These are phyloP conservation scores for Populus euphratica DNA, from an alignment of 345 rosid species.

Conservation along the genomic window DNA sequence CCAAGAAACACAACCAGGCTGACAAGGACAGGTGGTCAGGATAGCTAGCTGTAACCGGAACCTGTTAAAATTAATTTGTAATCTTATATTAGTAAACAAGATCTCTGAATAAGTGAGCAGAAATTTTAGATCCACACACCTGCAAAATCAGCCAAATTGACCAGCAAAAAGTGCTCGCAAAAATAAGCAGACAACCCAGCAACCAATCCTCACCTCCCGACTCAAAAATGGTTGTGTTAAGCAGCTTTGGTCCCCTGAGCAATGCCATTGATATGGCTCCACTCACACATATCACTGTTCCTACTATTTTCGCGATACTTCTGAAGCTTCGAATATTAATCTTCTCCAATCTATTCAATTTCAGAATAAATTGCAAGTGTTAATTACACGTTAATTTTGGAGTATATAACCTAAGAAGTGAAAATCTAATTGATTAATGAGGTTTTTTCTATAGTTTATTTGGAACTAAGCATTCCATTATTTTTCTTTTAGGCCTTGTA, in stretches of 20 bases:
- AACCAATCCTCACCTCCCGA: conserved; percentile 40
- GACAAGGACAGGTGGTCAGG: conserved; percentile 58
- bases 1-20: conserved; percentile 77
- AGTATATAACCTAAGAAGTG: background rate
- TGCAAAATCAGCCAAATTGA: conserved; percentile 69
- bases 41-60: conserved; percentile 47
- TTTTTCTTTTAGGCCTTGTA: no score
- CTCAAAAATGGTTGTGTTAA: conserved; percentile 34
- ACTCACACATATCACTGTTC: conserved; percentile 53
- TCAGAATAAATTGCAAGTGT: background rate
- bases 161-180: conserved; percentile 64
- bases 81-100: no score
- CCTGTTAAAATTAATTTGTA: conserved; percentile 30
- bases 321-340: conserved; percentile 44
- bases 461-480: no score
- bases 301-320: conserved; percentile 59
- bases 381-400: background rate
- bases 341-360: conserved; percentile 52
- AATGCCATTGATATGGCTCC: conserved; percentile 70
- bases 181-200: conserved; percentile 56
- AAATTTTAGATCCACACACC: conserved; percentile 32
- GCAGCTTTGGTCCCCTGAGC: conserved; percentile 65
- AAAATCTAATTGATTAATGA: background rate
- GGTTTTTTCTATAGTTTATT: background rate
- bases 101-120: background rate